Evolutionary conservation across 345 rosid species (phyloP), one percentile per base, ranked within the genome.

Genomic region (Clausena lansium): DNA sequence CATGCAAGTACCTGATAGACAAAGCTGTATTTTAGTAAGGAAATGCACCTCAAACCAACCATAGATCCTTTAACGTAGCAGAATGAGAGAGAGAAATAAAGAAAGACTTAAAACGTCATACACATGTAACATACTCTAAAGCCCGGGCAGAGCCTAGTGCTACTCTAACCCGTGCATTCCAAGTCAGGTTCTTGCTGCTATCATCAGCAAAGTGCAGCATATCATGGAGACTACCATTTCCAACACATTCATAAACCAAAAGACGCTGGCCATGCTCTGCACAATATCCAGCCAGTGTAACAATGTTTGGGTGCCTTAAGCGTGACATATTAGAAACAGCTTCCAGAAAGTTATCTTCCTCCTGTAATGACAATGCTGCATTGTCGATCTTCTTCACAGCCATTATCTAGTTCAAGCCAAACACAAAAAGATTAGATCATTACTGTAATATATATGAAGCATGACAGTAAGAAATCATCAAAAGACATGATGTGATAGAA

Each of bases 111-210:
- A 33, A 85, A 70, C 30, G 45, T 10, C 47, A 19, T 67, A 77
- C 67, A 67, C 25, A 78, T 57, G 61, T 65, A 64, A 91, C 98
- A 73, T 96, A 96, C 99, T 94, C 99, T 84, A 97, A 85, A 82
- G 99, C 98, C 74, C 98, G 90, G 41, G 99, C 94, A 55, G 98
- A 91, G 67, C 98, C 98, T 69, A 97, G 95, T 19, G 98, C 98
- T n/a, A 94, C 96, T 79, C 98, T 86, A 79, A 94, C 99, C 69
- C 99, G 98, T 11, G 92, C 97, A 83, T 97, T 97, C 99, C 99
- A 97, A 67, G 90, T 86, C 58, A 97, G 82, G 1, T 73, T 77
- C 81, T 87, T 88, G 85, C 96, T 78, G 69, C 89, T 82, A 66
- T 94, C 98, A 71, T 94, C 98, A 62, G 84, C 81, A 84, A 89